Conservation (phyloP, 2,329 filamentous ascomycete species). For the Calonectria hongkongensis region DNA sequence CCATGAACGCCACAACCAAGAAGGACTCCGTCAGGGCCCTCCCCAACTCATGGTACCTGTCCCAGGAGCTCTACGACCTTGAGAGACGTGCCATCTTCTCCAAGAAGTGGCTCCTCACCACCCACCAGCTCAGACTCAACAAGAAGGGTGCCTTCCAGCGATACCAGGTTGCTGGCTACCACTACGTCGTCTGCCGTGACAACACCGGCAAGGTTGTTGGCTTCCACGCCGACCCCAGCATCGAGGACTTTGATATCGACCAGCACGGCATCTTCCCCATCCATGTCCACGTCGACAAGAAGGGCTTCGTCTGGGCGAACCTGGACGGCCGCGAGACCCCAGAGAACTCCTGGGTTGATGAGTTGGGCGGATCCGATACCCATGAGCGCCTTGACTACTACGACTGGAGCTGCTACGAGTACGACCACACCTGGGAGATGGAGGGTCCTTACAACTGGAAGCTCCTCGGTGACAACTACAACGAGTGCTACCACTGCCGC, state of each 20-base stretch:
- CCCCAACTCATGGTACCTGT: conserved; percentile 71
- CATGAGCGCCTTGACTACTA: conserved; percentile 66
- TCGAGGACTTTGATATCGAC: conserved; percentile 72
- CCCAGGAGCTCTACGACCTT: conserved; percentile 71
- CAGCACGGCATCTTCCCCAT: conserved; percentile 73
- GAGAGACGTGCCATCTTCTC: conserved; percentile 75
- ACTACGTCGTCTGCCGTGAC: conserved; percentile 67
- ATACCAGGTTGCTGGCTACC: conserved; percentile 72
- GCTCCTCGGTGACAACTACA: conserved; percentile 77
- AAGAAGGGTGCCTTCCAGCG: conserved; percentile 74
- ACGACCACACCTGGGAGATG: conserved; percentile 75
- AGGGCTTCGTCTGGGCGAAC: conserved; percentile 76
- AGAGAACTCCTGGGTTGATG: conserved; percentile 69
- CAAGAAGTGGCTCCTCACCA: conserved; percentile 72
- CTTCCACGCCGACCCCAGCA: conserved; percentile 71
- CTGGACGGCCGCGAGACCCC: conserved; percentile 67
- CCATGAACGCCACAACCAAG: conserved; percentile 20
- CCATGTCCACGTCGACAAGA: conserved; percentile 70
- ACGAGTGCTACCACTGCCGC: conserved; percentile 78
- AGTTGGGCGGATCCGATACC: conserved; percentile 68
- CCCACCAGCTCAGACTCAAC: conserved; percentile 69
- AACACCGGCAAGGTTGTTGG: conserved; percentile 70
- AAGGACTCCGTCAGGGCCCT: conserved; percentile 59
- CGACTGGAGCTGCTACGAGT: conserved; percentile 70
- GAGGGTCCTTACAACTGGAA: conserved; percentile 76